Percentiles rank a stretch among this genome's conserved stretches.
These are phyloP conservation scores for Choiromyces venosus DNA, from an alignment of 495 filamentous ascomycete genomes.

Conservation along the genomic window DNA sequence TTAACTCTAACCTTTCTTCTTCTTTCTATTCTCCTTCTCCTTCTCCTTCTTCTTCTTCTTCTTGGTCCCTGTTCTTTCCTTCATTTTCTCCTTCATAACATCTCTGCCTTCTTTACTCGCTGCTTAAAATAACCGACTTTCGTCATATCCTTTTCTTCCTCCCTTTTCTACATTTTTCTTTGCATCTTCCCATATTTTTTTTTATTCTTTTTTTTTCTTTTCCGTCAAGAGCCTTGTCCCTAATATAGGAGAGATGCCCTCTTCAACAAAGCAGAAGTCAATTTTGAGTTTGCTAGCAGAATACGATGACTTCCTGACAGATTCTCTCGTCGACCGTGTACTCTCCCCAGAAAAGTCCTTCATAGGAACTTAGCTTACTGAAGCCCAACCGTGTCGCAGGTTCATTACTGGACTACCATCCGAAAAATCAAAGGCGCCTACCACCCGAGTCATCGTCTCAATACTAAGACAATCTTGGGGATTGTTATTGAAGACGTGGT, in stretches of 20 bases:
- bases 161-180: neutral
- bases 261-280: conserved; percentile 62
- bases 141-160: neutral
- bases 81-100: neutral
- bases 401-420: conserved; percentile 90
- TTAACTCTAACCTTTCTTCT: neutral
- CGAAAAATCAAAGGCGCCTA: conserved; percentile 91
- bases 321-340: conserved; percentile 92
- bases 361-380: conserved; percentile 23
- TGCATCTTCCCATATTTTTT: neutral
- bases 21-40: neutral
- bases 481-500: conserved; percentile 75
- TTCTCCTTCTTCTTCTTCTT: neutral
- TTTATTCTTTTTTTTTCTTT: neutral
- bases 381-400: conserved; percentile 49
- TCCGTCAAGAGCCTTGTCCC: neutral
- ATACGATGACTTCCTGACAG: conserved; percentile 94
- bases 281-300: conserved; percentile 79
- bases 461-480: conserved; percentile 70
- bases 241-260: conserved; percentile 43
- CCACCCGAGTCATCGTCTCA: conserved; percentile 70
- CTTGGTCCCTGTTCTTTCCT: neutral
- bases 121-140: neutral
- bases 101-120: neutral
- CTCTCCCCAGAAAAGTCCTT: conserved; percentile 20